These are phyloP conservation scores for Phaeophleospora eucalypticola DNA, from an alignment of 2,329 filamentous ascomycete genomes.

Conservation along the genomic window DNA sequence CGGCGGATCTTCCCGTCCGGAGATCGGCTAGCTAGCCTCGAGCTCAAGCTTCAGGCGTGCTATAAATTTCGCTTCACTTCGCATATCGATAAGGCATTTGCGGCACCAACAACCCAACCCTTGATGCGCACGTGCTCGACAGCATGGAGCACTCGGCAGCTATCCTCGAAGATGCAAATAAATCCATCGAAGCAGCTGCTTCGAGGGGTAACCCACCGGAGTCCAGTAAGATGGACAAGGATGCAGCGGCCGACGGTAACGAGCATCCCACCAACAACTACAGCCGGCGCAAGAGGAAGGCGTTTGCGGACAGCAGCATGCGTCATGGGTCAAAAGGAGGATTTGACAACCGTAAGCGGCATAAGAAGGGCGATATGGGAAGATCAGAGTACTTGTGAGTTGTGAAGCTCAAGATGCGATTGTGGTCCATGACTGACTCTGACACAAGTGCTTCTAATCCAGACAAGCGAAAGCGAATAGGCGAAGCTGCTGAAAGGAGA, in stretches of 20 bases:
- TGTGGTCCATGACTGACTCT: constrained; percentile 33
- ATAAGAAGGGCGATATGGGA: constrained; percentile 64
- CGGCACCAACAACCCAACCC: not conserved
- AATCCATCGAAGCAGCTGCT: constrained; percentile 20
- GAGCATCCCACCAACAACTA: constrained; percentile 14
- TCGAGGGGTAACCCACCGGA: constrained; percentile 2
- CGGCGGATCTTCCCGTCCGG: constrained; percentile 3
- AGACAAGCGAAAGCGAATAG: constrained; percentile 46
- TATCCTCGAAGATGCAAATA: constrained; percentile 29
- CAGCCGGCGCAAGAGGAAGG: constrained; percentile 26
- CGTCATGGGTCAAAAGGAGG: constrained; percentile 22
- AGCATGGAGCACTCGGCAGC: constrained; percentile 32
- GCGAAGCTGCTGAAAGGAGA: constrained; percentile 42
- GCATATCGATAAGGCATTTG: too few relatives aligned
- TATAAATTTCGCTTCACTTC: too few relatives aligned
- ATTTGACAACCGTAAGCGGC: constrained; percentile 30
- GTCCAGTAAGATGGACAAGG: constrained; percentile 6
- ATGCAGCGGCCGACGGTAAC: constrained; percentile 3
- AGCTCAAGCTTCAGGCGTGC: too few relatives aligned
- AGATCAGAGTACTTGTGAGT: constrained; percentile 62
- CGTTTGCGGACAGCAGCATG: constrained; percentile 24
- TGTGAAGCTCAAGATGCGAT: not conserved
- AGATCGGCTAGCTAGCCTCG: not conserved
- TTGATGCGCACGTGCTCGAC: constrained; percentile 15
- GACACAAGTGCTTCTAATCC: constrained; percentile 39